Base-by-base conservation (phyloP, 1,139 yeast species). In the Diutina sp. region DNA sequence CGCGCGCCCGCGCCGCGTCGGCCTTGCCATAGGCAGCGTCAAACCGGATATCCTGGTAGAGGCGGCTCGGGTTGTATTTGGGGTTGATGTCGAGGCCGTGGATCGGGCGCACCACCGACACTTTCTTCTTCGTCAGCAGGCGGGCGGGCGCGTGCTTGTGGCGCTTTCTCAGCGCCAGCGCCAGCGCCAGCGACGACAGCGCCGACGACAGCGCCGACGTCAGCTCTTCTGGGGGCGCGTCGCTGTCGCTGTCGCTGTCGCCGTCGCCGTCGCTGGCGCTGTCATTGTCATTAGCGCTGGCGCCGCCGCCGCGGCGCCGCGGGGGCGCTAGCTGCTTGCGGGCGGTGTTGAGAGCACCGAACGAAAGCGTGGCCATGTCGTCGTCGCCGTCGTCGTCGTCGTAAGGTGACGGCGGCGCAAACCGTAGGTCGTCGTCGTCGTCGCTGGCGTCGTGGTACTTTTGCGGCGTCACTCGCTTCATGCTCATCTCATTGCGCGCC, bases 21-120 rank as follows among this genome's bases (percentile, higher is more conserved):
- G 95, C 88, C 63, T 83, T 86, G 58, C 98, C 98, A 61, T 84
- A 82, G 0, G 96, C 90, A 0, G 95, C 80, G 69, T 91, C 97
- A 67, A 93, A 93, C 62, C 99, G 77, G 44, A 95, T 84, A 72
- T 93, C 99, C 56, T 82, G 77, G 65, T 87, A 83, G 46, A 84
- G 67, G 41, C 74, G 67, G 51, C 74, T 67, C 18, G 69, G 64
- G 54, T 72, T 72, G 54, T 71, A 65, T 61, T 72, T 73, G 4
- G 59, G 52, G 21, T 76, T 68, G 44, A 50, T 50, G 29, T 76
- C 78, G 52, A 88, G 69, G 0, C 96, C 96, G 0, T 91, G 93
- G 21, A 90, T 84, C 44, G 83, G 82, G 61, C 97, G 76, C 50
- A 90, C 75, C 62, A 74, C 77, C 0, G 90, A 74, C 0, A 86